Conservation (phyloP, 2,329 filamentous ascomycete genomes). For the Calcarisporium arbuscula region DNA sequence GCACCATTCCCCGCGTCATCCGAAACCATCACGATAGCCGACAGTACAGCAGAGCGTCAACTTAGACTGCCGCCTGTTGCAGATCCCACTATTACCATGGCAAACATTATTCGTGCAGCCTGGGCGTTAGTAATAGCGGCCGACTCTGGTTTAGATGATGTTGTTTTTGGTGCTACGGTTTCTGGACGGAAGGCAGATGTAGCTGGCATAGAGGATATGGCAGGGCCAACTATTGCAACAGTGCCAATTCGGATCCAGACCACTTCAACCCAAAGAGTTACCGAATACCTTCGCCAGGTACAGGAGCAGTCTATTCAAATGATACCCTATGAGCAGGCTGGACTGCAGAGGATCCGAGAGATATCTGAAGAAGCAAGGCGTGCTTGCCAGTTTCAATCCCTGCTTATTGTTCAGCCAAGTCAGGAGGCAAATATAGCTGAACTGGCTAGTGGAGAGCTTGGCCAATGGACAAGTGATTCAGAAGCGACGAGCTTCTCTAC, state of each 20-base stretch:
- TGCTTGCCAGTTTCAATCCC: slow-evolving; percentile 10
- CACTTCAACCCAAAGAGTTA: slow-evolving; percentile 5
- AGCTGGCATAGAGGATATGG: slow-evolving; percentile 6
- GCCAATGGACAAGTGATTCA: not conserved
- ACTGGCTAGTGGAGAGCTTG: not conserved
- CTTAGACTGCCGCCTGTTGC: no score
- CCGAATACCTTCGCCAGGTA: slow-evolving; percentile 12
- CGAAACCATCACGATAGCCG: no score
- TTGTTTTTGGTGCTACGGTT: slow-evolving; percentile 15
- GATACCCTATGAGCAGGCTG: slow-evolving; percentile 8
- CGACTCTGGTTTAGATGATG: slow-evolving; percentile 6
- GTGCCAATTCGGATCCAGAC: slow-evolving; percentile 6
- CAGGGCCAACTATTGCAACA: slow-evolving; percentile 7
- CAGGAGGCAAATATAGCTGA: not conserved
- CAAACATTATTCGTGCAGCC: slow-evolving; percentile 13
- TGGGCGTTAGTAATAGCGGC: slow-evolving; percentile 14
- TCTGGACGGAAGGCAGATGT: slow-evolving; percentile 10
- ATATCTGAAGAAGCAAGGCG: not conserved
- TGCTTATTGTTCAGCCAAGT: slow-evolving; percentile 12
- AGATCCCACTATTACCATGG: slow-evolving; percentile 10
- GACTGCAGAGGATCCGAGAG: slow-evolving; percentile 1
- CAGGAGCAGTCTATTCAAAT: slow-evolving; percentile 14
- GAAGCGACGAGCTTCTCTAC: not conserved
- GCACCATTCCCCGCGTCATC: no score
- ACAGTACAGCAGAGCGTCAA: no score